Evolutionary conservation across 2,329 filamentous ascomycete species (phyloP).

Genomic region (Diplodia scrobiculata): DNA sequence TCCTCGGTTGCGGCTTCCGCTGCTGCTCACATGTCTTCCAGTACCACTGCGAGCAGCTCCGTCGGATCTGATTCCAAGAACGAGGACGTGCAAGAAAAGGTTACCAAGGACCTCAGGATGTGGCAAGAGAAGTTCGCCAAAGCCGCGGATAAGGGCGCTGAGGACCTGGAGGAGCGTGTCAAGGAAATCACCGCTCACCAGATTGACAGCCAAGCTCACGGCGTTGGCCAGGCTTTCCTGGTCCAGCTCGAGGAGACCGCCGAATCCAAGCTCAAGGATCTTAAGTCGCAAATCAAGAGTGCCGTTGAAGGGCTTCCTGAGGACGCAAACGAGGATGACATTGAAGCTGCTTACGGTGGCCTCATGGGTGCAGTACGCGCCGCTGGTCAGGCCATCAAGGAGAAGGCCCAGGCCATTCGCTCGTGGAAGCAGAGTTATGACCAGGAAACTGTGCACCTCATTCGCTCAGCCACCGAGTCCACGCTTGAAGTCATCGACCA

Average conservation of each 20-base stretch:
- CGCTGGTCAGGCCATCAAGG: constrained; percentile 73
- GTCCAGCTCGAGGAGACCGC: constrained; percentile 68
- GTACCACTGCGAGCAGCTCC: constrained; percentile 36
- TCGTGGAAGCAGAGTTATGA: constrained; percentile 75
- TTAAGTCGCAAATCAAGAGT: constrained; percentile 68
- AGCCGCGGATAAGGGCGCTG: constrained; percentile 80
- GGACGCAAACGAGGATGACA: constrained; percentile 56
- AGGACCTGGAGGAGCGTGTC: constrained; percentile 65
- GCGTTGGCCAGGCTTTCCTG: constrained; percentile 67
- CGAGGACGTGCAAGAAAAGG: constrained; percentile 57
- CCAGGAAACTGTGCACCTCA: constrained; percentile 65
- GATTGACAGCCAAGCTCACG: constrained; percentile 65
- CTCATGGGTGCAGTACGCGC: constrained; percentile 62
- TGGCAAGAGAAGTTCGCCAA: constrained; percentile 90
- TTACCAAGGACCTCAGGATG: constrained; percentile 73
- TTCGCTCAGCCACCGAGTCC: constrained; percentile 72
- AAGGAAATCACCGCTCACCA: constrained; percentile 73
- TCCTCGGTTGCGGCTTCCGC: constrained; percentile 35
- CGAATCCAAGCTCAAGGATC: constrained; percentile 62
- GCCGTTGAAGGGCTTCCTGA: constrained; percentile 60
- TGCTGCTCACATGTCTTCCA: constrained; percentile 33
- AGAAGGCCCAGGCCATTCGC: constrained; percentile 73
- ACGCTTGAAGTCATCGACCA: constrained; percentile 81
- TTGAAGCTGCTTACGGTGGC: constrained; percentile 56
- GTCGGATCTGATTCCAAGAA: constrained; percentile 34